phyloP scores from a whole-genome alignment of 352 stramenopile genomes.

The Globisporangium uncinulatum region DNA sequence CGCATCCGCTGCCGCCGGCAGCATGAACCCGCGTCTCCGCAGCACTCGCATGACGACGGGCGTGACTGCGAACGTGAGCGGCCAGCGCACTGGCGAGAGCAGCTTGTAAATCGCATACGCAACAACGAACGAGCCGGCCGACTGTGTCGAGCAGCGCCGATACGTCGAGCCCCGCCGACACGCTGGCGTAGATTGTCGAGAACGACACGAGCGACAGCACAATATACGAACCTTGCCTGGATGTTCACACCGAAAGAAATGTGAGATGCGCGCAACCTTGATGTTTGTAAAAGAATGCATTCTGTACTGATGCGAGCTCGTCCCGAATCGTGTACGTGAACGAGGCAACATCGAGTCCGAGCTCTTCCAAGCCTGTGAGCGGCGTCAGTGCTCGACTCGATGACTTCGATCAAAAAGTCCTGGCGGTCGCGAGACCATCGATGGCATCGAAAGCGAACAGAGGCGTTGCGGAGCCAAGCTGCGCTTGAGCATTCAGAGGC shows the following conservation, averaged over 20 bases:
- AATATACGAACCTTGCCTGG: too few relatives aligned
- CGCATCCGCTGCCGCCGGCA: slow-evolving; percentile 21
- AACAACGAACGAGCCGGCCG: slow-evolving; percentile 66
- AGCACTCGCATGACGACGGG: slow-evolving; percentile 64
- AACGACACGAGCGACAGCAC: slow-evolving; percentile 72
- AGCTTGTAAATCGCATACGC: slow-evolving; percentile 82
- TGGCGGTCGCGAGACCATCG: not conserved
- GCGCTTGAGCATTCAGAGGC: not conserved
- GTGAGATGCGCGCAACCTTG: too few relatives aligned
- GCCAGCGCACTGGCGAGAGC: slow-evolving; percentile 63
- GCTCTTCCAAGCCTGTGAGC: slow-evolving; percentile 37
- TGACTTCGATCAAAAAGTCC: slow-evolving; percentile 1
- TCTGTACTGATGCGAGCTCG: slow-evolving; percentile 4
- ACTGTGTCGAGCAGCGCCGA: slow-evolving; percentile 49
- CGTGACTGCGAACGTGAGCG: slow-evolving; percentile 73
- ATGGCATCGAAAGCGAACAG: not conserved
- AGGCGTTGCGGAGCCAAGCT: not conserved
- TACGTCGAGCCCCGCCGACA: slow-evolving; percentile 71
- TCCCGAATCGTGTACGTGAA: slow-evolving; percentile 41
- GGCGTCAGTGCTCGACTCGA: slow-evolving; percentile 9
- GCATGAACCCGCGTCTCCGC: slow-evolving; percentile 65
- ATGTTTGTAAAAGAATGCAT: too few relatives aligned
- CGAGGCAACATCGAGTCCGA: slow-evolving; percentile 51
- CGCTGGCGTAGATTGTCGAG: slow-evolving; percentile 64
- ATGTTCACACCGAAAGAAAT: too few relatives aligned